A percentile compares a stretch with the other conserved stretches of the same genome.
Evolutionary conservation across 2,329 filamentous ascomycete species (phyloP).

Genomic region (Verticillium klebahnii): DNA sequence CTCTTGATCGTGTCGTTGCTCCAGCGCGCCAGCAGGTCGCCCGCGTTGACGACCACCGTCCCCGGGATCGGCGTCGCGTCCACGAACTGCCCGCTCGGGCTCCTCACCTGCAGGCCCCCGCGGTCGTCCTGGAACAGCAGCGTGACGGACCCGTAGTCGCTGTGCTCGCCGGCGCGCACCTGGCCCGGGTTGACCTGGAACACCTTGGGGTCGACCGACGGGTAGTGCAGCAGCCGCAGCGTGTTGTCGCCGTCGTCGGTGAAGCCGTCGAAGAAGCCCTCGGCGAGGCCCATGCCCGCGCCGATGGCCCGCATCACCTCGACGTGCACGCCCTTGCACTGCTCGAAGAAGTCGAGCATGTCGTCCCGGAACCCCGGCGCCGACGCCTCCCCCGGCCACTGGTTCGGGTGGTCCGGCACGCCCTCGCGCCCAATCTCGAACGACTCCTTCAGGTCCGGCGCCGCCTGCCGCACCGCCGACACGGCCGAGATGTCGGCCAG

Average conservation of each 20-base stretch:
- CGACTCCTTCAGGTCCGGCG: slow-evolving; percentile 62
- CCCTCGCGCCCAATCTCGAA: slow-evolving; percentile 60
- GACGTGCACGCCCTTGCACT: slow-evolving; percentile 69
- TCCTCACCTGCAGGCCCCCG: slow-evolving; percentile 56
- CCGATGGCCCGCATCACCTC: slow-evolving; percentile 82
- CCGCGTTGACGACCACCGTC: slow-evolving; percentile 85
- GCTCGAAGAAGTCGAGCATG: slow-evolving; percentile 72
- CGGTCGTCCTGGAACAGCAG: slow-evolving; percentile 56
- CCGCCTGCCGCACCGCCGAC: slow-evolving; percentile 49
- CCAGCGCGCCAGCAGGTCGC: slow-evolving; percentile 82
- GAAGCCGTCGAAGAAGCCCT: slow-evolving; percentile 71
- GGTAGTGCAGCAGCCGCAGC: slow-evolving; percentile 73
- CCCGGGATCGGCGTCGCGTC: slow-evolving; percentile 77
- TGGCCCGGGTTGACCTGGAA: slow-evolving; percentile 64
- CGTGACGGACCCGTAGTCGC: slow-evolving; percentile 59
- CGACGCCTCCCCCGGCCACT: slow-evolving; percentile 59
- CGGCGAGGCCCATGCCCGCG: slow-evolving; percentile 69
- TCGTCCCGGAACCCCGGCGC: slow-evolving; percentile 59
- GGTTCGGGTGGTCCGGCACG: slow-evolving; percentile 62
- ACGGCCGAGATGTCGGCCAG: slow-evolving; percentile 51
- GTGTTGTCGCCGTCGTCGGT: slow-evolving; percentile 68
- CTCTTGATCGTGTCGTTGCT: slow-evolving; percentile 89
- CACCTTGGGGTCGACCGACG: slow-evolving; percentile 58
- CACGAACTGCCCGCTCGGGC: slow-evolving; percentile 72
- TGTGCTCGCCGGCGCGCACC: slow-evolving; percentile 75